These are phyloP conservation scores for Teunomyces cretensis DNA, from an alignment of 805 yeast species.

Conservation along the genomic window DNA sequence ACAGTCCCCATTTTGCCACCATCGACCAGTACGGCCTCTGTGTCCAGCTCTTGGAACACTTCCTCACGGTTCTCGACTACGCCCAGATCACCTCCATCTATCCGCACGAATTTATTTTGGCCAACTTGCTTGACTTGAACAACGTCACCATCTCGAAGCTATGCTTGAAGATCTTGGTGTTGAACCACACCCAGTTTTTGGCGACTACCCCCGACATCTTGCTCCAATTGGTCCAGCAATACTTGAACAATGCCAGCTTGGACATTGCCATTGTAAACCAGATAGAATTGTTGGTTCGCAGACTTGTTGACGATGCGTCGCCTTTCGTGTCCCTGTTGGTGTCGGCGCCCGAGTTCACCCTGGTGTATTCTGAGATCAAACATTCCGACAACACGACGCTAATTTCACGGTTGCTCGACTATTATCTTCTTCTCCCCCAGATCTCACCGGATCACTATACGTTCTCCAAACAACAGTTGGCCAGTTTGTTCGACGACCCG, in stretches of 20 bases:
- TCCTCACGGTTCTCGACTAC: constrained; percentile 13
- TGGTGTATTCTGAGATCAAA: neutral
- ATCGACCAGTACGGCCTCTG: constrained; percentile 15
- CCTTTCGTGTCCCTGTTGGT: neutral
- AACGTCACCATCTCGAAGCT: neutral
- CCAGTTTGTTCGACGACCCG: constrained; percentile 17
- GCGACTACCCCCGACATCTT: neutral
- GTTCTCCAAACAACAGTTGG: constrained; percentile 15
- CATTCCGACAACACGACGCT: constrained; percentile 14
- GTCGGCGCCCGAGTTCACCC: neutral
- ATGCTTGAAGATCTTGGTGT: constrained; percentile 3
- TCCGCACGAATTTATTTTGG: constrained; percentile 9
- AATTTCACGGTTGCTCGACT: constrained; percentile 15
- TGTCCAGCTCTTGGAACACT: constrained; percentile 14
- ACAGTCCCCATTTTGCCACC: constrained; percentile 6
- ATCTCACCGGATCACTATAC: neutral
- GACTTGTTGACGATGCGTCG: neutral
- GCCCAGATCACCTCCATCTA: constrained; percentile 14
- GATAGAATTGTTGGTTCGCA: constrained; percentile 7
- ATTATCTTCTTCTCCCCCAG: constrained; percentile 5
- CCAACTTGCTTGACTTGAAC: neutral
- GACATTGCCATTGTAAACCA: constrained; percentile 9
- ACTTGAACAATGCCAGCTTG: constrained; percentile 5
- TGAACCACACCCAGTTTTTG: constrained; percentile 4
- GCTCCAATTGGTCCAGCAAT: constrained; percentile 3